Conservation (phyloP, 2,329 filamentous ascomycete species). For the Dothideomycetidae sp. region DNA sequence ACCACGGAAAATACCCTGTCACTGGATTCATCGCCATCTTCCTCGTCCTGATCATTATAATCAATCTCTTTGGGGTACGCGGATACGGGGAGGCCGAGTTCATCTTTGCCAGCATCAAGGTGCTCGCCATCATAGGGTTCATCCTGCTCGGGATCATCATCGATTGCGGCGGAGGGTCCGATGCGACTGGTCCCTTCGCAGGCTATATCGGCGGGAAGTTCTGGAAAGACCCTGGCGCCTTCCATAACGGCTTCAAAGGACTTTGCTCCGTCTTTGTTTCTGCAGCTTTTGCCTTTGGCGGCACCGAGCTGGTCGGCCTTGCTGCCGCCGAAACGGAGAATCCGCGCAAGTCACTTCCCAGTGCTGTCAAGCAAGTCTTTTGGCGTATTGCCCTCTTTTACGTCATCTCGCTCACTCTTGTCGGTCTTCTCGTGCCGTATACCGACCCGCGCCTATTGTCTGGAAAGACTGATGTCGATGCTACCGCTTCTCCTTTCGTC, state of each 20-base stretch:
- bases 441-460: constrained; percentile 23
- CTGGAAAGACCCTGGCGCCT: constrained; percentile 24
- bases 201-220: constrained; percentile 48
- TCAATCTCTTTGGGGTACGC: constrained; percentile 22
- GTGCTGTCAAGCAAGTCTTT: constrained; percentile 23
- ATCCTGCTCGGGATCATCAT: constrained; percentile 50
- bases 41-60: constrained; percentile 19
- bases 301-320: constrained; percentile 49
- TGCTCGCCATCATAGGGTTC: constrained; percentile 42
- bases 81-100: constrained; percentile 26
- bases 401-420: constrained; percentile 21
- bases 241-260: constrained; percentile 47
- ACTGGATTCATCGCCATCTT: constrained; percentile 21
- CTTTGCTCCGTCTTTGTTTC: constrained; percentile 51
- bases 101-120: constrained; percentile 23
- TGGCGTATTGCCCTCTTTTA: constrained; percentile 24
- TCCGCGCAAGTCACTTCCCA: constrained; percentile 31
- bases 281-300: constrained; percentile 48
- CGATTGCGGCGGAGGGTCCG: constrained; percentile 35
- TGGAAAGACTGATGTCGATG: constrained; percentile 20
- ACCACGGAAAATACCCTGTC: constrained; percentile 11
- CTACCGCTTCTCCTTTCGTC: constrained; percentile 47
- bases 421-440: constrained; percentile 23
- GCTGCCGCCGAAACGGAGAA: constrained; percentile 40
- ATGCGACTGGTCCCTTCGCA: constrained; percentile 30